A percentile compares a stretch with the other conserved stretches of the same genome.
phyloP scores from a whole-genome alignment of 225 moss, liverwort and hornwort species.

The Marchantia polymorpha region DNA sequence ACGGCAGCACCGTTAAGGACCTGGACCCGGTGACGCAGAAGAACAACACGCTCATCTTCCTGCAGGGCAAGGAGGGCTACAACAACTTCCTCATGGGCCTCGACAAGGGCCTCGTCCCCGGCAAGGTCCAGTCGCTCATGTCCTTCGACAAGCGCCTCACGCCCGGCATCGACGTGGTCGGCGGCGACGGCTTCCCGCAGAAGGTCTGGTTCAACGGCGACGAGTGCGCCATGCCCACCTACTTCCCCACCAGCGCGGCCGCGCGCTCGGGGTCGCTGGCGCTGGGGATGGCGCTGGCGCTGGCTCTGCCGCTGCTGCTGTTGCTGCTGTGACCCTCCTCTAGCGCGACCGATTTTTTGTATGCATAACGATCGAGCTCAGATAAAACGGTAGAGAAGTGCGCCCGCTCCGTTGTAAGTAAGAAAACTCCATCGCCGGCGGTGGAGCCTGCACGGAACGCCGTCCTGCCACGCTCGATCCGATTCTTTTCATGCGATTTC shows the following conservation, averaged over 20 bases:
- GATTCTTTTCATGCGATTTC: no score
- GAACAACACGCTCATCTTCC: conserved; percentile 34
- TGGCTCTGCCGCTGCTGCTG: no score
- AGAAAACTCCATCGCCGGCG: background rate
- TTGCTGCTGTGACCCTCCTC: no score
- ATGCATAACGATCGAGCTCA: conserved; percentile 6
- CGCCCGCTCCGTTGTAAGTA: background rate
- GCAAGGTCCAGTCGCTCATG: conserved; percentile 41
- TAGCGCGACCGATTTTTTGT: background rate
- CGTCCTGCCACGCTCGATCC: no score
- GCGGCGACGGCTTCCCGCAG: conserved; percentile 40
- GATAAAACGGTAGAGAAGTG: background rate
- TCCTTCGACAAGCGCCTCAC: conserved; percentile 41
- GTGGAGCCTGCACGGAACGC: background rate
- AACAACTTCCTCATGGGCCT: conserved; percentile 32
- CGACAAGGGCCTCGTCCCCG: conserved; percentile 32
- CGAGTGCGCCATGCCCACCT: conserved; percentile 42
- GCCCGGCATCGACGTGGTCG: conserved; percentile 28
- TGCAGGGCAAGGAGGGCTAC: conserved; percentile 39
- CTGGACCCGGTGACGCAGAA: conserved; percentile 14
- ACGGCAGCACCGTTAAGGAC: conserved; percentile 44
- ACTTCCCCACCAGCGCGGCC: conserved; percentile 31
- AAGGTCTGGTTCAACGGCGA: conserved; percentile 52
- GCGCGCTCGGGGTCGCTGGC: background rate
- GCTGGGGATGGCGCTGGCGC: no score